Evolutionary conservation across 2,329 filamentous ascomycete species (phyloP), one percentile per base, ranked within the genome.

Genomic region (Bipolaris oryzae): DNA sequence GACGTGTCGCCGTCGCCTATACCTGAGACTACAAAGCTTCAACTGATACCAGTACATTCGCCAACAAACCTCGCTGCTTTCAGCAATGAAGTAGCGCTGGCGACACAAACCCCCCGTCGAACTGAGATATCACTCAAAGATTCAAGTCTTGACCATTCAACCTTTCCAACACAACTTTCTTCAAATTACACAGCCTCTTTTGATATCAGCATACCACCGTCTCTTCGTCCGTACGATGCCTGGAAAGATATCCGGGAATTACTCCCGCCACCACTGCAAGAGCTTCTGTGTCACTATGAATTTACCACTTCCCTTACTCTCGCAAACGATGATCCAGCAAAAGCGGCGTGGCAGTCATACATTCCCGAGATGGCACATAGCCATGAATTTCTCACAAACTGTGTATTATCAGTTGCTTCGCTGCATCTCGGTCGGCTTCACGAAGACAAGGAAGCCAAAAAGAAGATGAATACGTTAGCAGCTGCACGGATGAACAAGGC

Each of bases 331-430:
- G 69, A 70, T 21, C 68, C 70, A 5, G 72, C 69, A 9, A 72
- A 75, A 55, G 60, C 63, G 45, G 72, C 70, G 10, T 76, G 73
- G 73, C 69, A 71, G 16, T 50, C 62, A 10, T 61, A 58, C 46
- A 57, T 79, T 7, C 73, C 72, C 11, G 72, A 75, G 42, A 57
- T 80, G 43, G 80, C 79, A 7, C 73, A 76, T 10, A 69, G 73
- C 1, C 76, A 80, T 55, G 69, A 77, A 2, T 82, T 78, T 45
- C 68, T 82, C 7, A 64, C 81, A 7, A 78, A 81, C 57, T 77
- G 77, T 39, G 73, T 82, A 5, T 67, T 82, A 0, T 77, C 80
- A 1, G 66, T 82, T 13, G 75, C 80, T 11, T 79, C 79, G 2
- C 69, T 82, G 23, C 80, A 82, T 54, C 64, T 81, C 9, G 77